Evolutionary conservation across 441 rosid species (phyloP).

Genomic region (Pelargonium australe): DNA sequence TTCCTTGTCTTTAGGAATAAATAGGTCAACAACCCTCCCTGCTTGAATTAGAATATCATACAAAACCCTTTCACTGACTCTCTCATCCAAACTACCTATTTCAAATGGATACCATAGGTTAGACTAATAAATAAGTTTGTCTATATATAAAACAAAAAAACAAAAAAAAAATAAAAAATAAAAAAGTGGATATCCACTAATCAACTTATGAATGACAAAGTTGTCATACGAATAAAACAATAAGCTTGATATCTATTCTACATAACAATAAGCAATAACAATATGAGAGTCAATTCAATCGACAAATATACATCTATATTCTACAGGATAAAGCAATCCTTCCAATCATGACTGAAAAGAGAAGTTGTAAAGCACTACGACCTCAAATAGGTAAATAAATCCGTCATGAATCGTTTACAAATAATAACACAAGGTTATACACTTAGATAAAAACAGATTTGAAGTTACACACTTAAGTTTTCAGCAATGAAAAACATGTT

Average conservation of each 20-base stretch:
- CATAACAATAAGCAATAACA: not conserved
- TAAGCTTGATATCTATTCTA: too few species aligned
- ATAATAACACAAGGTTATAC: not conserved
- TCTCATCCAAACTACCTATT: constrained; percentile 76
- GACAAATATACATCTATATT: too few species aligned
- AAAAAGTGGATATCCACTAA: not conserved
- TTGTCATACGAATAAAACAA: not conserved
- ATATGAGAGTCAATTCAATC: not conserved
- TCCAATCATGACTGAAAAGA: too few species aligned
- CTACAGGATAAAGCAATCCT: too few species aligned
- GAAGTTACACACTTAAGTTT: not conserved
- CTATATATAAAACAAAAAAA: too few species aligned
- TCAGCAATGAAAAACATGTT: not conserved
- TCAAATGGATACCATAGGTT: not conserved
- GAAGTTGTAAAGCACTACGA: not conserved
- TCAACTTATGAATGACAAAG: not conserved
- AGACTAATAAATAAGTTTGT: not conserved
- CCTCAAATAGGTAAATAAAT: not conserved
- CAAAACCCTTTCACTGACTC: constrained; percentile 74
- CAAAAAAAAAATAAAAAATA: too few species aligned
- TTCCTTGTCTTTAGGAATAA: constrained; percentile 76
- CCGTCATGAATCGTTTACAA: not conserved
- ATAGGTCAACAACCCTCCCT: constrained; percentile 64
- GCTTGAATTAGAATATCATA: constrained; percentile 87
- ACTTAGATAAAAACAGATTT: not conserved